Base-by-base conservation (phyloP, 345 rosid genomes). In the Eucalyptus paniculata region DNA sequence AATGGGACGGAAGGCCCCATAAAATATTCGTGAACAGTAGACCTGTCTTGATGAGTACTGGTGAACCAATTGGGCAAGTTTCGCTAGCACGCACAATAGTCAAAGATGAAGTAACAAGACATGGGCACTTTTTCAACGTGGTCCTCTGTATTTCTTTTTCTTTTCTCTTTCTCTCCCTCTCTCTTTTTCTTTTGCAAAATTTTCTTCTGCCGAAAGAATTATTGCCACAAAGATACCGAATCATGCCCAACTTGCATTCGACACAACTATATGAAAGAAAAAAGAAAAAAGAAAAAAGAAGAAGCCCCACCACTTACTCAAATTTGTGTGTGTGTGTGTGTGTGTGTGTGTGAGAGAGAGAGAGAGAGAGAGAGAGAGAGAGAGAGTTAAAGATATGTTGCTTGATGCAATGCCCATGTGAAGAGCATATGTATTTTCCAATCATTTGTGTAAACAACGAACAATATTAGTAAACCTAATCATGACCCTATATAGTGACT, bases 331-430 rank as follows among this genome's bases (percentile, higher is more conserved):
- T 21, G 58, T 51, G 54, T 19, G 56, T 53, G 56, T 53, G 56
- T 53, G 53, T 50, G 51, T 13, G 50, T 47, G 49, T 10, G 50
- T 8, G 47, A 9, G 49, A 9, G 49, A 9, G 49, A 10, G 47
- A 9, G 49, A 12, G 50, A 12, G 23, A 88, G 89, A 86, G 54
- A 19, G 42, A 50, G 42, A 85, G 86, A 56, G 37, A 81, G 89
- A 86, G 60, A 0, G 67, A 28, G 72, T n/a, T 88, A 60, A 91
- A 93, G 91, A 86, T 88, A 91, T 92, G 89, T 86, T 91, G 90
- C 91, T 89, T 87, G 86, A 77, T 40, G 47, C 88, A 90, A 69
- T 90, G 51, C 80, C 93, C 94, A 93, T 95, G 95, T 93, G 96
- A 87, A 89, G 89, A 91, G 92, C 96, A 94, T 87, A 88, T 50